Base-by-base conservation (phyloP, 2,329 filamentous ascomycete genomes). In the Xenoacremonium recifei region DNA sequence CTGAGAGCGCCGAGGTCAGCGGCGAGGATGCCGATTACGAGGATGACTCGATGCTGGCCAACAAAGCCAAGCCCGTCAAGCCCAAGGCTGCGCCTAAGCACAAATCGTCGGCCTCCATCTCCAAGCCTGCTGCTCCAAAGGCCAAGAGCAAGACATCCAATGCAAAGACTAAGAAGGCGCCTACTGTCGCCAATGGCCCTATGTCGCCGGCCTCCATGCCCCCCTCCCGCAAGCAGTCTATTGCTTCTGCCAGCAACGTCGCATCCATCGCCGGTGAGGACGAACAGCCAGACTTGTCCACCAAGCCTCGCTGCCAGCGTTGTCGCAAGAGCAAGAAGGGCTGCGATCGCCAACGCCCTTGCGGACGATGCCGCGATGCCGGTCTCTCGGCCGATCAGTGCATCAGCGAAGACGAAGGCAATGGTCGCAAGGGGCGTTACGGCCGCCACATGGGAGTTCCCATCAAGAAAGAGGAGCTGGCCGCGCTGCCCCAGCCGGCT, bases 301-400 rank as follows among this genome's bases (percentile, higher is more conserved):
- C 87, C 53, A 96, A 97, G 70, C 93, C 93, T 42, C 90, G 93
- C 49, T 99, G 93, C 74, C 93, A 99, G 66, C 87, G 93, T 44
- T 99, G 93, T 76, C 87, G 93, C 59, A 99, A 99, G 80, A 97
- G 92, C 72, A 99, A 99, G 77, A 99, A 99, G 71, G 93, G 93
- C 11, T 99, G 93, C 63, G 93, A 99, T 71, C 85, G 93, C 44
- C 93, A 97, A 69, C 85, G 93, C 29, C 93, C 93, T 20, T 99
- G 93, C 61, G 89, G 90, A 42, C 83, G 93, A 50, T 99, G 93
- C 80, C 89, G 90, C 65, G 93, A 99, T 69, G 93, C 93, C 32
- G 93, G 93, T 16, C 89, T 99, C 57, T 87, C 87, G 43, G 83
- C 89, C 45, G 93, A 97, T 54, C 89, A 92, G 51, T 99, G 93